Conservation (phyloP, 2,329 filamentous ascomycete genomes). For the Rosellinia necatrix region DNA sequence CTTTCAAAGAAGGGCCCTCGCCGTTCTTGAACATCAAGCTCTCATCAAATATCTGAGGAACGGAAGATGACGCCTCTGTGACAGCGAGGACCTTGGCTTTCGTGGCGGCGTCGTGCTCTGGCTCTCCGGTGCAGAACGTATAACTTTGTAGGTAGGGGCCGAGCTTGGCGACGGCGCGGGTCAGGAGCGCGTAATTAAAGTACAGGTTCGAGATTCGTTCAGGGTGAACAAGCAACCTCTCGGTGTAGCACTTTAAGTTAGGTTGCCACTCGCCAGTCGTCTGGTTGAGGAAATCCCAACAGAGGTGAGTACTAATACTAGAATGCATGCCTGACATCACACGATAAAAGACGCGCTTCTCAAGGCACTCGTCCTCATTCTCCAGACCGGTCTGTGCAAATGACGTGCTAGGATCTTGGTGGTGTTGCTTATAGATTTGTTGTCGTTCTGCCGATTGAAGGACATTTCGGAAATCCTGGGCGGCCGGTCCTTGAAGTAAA, state of each 20-base stretch:
- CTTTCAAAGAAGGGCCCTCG: constrained; percentile 79
- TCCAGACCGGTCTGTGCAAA: constrained; percentile 71
- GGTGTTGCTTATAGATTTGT: constrained; percentile 64
- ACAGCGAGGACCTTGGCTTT: constrained; percentile 81
- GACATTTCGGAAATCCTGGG: constrained; percentile 64
- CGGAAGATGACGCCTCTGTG: constrained; percentile 69
- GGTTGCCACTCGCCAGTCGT: constrained; percentile 91
- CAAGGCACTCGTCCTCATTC: constrained; percentile 87
- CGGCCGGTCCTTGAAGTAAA: constrained; percentile 55
- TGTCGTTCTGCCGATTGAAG: constrained; percentile 64
- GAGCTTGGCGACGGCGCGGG: constrained; percentile 88
- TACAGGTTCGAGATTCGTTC: constrained; percentile 97
- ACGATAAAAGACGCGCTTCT: constrained; percentile 98
- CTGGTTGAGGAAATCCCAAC: constrained; percentile 95
- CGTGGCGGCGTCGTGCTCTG: constrained; percentile 75
- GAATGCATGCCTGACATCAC: constrained; percentile 98
- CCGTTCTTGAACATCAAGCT: constrained; percentile 89
- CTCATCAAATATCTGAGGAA: constrained; percentile 90
- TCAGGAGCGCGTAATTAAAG: constrained; percentile 97
- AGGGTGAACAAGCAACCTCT: constrained; percentile 80
- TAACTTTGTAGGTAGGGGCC: constrained; percentile 81
- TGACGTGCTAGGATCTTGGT: constrained; percentile 58
- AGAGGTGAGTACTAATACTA: constrained; percentile 94
- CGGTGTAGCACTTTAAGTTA: constrained; percentile 86
- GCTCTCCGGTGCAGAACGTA: constrained; percentile 90